Evolutionary conservation across 352 stramenopile species (phyloP).

Genomic region (Globisporangium acanthophoron): DNA sequence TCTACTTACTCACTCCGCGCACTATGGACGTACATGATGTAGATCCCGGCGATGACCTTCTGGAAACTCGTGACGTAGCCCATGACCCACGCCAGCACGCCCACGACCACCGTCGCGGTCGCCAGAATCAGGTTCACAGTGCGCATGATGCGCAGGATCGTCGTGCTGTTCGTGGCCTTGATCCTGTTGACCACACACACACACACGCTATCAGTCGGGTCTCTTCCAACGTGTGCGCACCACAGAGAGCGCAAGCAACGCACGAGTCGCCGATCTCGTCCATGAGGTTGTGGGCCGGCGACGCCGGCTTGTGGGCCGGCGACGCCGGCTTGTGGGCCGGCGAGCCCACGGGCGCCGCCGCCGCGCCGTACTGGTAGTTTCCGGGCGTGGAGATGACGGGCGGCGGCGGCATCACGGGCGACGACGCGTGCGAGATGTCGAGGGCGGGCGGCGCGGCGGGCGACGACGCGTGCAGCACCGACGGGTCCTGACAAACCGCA

Average conservation of each 20-base stretch:
- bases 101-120: conserved; percentile 57
- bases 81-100: conserved; percentile 77
- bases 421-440: conserved; percentile 19
- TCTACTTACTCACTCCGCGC: background rate
- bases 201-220: background rate
- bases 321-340: conserved; percentile 3
- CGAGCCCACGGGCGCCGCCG: conserved; percentile 12
- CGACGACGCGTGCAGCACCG: conserved; percentile 31
- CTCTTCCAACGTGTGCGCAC: background rate
- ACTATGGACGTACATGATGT: conserved; percentile 68
- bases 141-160: conserved; percentile 78
- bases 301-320: background rate
- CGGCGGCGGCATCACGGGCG: conserved; percentile 30
- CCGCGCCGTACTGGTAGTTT: conserved; percentile 22
- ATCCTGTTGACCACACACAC: conserved; percentile 24
- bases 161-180: conserved; percentile 78
- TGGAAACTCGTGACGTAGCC: conserved; percentile 73
- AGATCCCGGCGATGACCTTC: conserved; percentile 79
- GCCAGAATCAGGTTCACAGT: conserved; percentile 72
- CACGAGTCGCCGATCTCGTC: conserved; percentile 72
- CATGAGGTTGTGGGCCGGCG: conserved; percentile 51
- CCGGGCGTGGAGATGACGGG: conserved; percentile 24
- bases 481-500: conserved; percentile 19
- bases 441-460: conserved; percentile 15
- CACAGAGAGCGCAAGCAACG: background rate